Base-by-base conservation (phyloP, 2,329 filamentous ascomycete genomes). In the Arachnomyces sp. region DNA sequence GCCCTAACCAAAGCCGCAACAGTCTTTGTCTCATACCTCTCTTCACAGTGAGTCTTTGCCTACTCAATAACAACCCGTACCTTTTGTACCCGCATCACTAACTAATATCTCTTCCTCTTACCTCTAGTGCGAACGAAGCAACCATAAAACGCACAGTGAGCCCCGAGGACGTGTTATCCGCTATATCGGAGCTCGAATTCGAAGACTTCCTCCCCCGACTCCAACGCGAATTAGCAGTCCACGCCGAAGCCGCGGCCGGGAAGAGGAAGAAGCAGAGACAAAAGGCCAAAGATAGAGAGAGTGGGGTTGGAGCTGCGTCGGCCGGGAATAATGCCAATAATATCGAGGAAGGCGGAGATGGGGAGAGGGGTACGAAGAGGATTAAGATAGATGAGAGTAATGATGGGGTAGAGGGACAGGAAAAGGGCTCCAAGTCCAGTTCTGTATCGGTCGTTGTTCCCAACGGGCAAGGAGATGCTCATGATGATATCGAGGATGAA, bases 1-100 rank as follows among this genome's bases (percentile, higher is more conserved):
- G 78, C 78, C 6, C 72, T 82, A 45, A 74, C 76, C 37, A 81
- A 81, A 54, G 76, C 75, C 45, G 77, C 78, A 18, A 81, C 78
- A 3, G 78, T 82, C 3, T 82, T 82, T 57, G 73, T 82, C 13
- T 81, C 74, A 44, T 80, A 81, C 55, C 61, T 81, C 35, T 73
- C 75, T 43, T 71, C 72, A 42, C 68, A 72, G 76, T 79, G 67
- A 44, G 72, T 56, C 32, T n/a, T n/a, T n/a, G n/a, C n/a, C n/a
- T n/a, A n/a, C n/a, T n/a, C n/a, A n/a, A n/a, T n/a, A n/a, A n/a
- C n/a, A n/a, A n/a, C n/a, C n/a, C n/a, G n/a, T n/a, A n/a, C n/a
- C n/a, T n/a, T n/a, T n/a, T n/a, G n/a, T n/a, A n/a, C n/a, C n/a
- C n/a, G n/a, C n/a, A n/a, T n/a, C 42, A 49, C 37, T 38, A 15